These are phyloP conservation scores for Huntiella bhutanensis DNA, from an alignment of 2,329 filamentous ascomycete genomes.

Conservation along the genomic window DNA sequence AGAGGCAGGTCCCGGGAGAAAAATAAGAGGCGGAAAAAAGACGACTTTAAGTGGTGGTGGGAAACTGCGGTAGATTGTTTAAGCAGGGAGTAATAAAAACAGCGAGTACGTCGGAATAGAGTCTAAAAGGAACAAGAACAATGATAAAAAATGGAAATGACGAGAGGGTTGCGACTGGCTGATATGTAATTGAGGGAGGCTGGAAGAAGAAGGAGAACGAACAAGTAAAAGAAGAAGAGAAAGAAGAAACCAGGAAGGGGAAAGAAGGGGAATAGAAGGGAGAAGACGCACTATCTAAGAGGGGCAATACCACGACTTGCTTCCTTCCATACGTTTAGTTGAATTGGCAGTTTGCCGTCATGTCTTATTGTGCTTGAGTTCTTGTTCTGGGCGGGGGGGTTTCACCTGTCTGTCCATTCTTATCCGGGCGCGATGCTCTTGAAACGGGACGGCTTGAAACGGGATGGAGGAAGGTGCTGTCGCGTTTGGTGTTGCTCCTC, in stretches of 20 bases:
- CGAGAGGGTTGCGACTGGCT: background rate
- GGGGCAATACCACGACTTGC: too few relatives aligned
- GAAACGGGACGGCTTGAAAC: too few relatives aligned
- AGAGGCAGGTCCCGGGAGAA: background rate
- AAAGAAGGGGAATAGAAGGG: slow-evolving; percentile 3
- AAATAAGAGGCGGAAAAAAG: background rate
- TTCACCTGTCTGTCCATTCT: too few relatives aligned
- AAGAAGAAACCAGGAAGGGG: slow-evolving; percentile 1
- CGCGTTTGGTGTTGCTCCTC: too few relatives aligned
- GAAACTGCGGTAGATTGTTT: background rate
- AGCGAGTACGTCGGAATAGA: background rate
- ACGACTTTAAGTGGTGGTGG: background rate
- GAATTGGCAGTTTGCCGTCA: too few relatives aligned
- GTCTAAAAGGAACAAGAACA: background rate
- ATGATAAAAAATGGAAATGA: background rate
- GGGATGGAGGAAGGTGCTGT: too few relatives aligned
- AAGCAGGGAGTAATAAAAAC: background rate
- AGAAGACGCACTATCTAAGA: background rate
- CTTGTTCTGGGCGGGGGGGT: too few relatives aligned
- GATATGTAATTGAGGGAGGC: slow-evolving; percentile 8
- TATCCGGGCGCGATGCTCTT: too few relatives aligned
- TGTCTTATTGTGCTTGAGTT: too few relatives aligned
- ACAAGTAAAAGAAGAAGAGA: slow-evolving; percentile 5
- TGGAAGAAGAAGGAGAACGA: slow-evolving; percentile 5
- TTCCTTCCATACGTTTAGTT: too few relatives aligned